Evolutionary conservation across 2,329 filamentous ascomycete genomes (phyloP).

Genomic region (Leptographium procerum): DNA sequence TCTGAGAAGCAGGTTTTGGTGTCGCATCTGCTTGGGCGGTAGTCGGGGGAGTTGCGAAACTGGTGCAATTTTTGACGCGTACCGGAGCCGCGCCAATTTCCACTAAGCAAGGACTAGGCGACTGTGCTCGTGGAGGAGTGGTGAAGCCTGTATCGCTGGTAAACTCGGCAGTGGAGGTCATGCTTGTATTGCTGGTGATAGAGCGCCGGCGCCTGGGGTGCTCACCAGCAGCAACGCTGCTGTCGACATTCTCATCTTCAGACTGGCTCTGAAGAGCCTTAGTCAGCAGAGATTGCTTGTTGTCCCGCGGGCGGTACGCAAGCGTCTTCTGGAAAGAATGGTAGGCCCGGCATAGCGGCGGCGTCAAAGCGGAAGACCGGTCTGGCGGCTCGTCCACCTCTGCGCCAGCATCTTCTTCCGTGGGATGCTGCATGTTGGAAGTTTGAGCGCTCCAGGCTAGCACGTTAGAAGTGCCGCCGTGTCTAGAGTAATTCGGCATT

Average conservation of each 20-base stretch:
- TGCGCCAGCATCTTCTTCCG: conserved; percentile 52
- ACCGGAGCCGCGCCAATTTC: conserved; percentile 32
- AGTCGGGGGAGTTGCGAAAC: conserved; percentile 2
- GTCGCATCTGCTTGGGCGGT: conserved; percentile 3
- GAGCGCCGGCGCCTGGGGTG: conserved; percentile 43
- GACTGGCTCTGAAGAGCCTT: conserved; percentile 63
- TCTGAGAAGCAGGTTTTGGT: conserved; percentile 24
- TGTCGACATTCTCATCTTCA: conserved; percentile 39
- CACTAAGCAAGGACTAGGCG: conserved; percentile 75
- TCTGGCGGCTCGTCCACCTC: conserved; percentile 90
- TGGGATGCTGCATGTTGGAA: conserved; percentile 28
- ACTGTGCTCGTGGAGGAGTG: conserved; percentile 77
- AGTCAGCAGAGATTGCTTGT: conserved; percentile 75
- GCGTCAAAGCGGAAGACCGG: conserved; percentile 18
- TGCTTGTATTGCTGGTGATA: conserved; percentile 68
- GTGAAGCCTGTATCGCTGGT: conserved; percentile 92
- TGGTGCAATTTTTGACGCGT: neutral
- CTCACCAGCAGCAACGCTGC: conserved; percentile 22
- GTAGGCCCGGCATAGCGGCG: conserved; percentile 5
- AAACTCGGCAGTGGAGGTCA: conserved; percentile 75
- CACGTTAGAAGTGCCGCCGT: conserved; percentile 29
- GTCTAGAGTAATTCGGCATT: conserved; percentile 21
- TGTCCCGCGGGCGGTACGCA: conserved; percentile 37
- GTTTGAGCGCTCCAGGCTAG: conserved; percentile 34
- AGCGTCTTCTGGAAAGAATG: conserved; percentile 35